Evolutionary conservation across 1,139 yeast genomes (phyloP).

Genomic region (Candida gigantensis): DNA sequence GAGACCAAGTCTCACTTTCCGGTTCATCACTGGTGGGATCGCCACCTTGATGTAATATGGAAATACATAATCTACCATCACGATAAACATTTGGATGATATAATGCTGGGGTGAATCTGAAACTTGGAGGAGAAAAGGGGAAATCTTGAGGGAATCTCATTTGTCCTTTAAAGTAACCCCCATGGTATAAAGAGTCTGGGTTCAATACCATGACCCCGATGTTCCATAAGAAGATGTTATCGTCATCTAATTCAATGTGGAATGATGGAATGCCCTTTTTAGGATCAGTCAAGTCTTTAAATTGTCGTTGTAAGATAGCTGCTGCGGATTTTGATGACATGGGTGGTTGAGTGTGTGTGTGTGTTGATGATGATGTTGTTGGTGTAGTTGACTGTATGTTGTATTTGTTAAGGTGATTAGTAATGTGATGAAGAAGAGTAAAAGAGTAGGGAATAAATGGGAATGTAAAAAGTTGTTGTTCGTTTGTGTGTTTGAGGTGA

Average conservation of each 20-base stretch:
- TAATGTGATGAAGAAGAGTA: too few species aligned
- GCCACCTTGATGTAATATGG: conserved; percentile 87
- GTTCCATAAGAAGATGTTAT: conserved; percentile 90
- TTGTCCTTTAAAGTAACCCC: conserved; percentile 94
- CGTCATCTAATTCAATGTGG: conserved; percentile 84
- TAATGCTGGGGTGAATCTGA: conserved; percentile 91
- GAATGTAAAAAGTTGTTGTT: too few species aligned
- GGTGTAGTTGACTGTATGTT: background rate
- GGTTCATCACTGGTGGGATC: conserved; percentile 89
- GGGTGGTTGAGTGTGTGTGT: background rate
- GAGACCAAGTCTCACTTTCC: conserved; percentile 93
- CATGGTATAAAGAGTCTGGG: conserved; percentile 88
- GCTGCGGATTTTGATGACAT: conserved; percentile 63
- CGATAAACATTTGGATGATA: conserved; percentile 94
- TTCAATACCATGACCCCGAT: conserved; percentile 90
- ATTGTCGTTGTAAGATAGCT: conserved; percentile 88
- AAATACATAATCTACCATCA: conserved; percentile 90
- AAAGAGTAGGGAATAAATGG: too few species aligned
- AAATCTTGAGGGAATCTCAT: conserved; percentile 91
- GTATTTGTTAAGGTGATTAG: too few species aligned
- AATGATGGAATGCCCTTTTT: conserved; percentile 89
- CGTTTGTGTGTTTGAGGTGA: too few species aligned
- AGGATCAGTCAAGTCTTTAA: conserved; percentile 89
- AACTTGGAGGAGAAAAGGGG: conserved; percentile 90
- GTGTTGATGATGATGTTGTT: background rate